These are phyloP conservation scores for Apiospora hydei DNA, from an alignment of 2,329 filamentous ascomycete species.

Conservation along the genomic window DNA sequence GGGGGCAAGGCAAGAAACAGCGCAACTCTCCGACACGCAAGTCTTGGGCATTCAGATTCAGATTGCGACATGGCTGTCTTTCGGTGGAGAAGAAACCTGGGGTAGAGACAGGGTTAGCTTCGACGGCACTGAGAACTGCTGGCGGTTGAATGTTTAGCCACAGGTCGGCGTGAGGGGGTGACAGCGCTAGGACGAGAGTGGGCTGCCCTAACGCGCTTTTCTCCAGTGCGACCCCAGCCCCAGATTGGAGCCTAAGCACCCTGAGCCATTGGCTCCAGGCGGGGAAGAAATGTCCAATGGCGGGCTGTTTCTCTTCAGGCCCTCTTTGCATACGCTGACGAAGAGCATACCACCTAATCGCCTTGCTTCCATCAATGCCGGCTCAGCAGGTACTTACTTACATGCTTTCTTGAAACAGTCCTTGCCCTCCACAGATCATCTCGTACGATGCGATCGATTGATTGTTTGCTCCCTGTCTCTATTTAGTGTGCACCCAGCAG, in stretches of 20 bases:
- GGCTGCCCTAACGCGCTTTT: neutral
- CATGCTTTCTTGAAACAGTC: conserved; percentile 6
- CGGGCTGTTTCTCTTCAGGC: neutral
- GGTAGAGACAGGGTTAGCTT: neutral
- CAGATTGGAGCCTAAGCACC: neutral
- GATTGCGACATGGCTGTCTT: conserved; percentile 8
- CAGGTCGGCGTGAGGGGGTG: neutral
- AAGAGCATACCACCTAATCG: neutral
- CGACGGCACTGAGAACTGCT: neutral
- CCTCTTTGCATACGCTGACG: neutral
- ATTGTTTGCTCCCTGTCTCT: neutral
- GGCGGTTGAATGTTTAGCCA: conserved; percentile 26
- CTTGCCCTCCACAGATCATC: neutral
- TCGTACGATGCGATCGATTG: neutral
- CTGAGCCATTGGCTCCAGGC: conserved; percentile 1
- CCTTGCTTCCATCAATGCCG: neutral
- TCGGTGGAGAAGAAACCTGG: conserved; percentile 27
- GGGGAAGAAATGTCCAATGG: neutral
- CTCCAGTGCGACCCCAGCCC: neutral
- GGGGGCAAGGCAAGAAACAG: neutral
- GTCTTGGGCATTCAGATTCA: conserved; percentile 16
- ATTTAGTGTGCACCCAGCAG: neutral
- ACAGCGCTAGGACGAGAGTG: neutral
- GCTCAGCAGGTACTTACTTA: neutral
- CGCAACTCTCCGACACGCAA: conserved; percentile 1